Evolutionary conservation across 2,329 filamentous ascomycete species (phyloP).

Genomic region (Tolypocladium endophyticum): DNA sequence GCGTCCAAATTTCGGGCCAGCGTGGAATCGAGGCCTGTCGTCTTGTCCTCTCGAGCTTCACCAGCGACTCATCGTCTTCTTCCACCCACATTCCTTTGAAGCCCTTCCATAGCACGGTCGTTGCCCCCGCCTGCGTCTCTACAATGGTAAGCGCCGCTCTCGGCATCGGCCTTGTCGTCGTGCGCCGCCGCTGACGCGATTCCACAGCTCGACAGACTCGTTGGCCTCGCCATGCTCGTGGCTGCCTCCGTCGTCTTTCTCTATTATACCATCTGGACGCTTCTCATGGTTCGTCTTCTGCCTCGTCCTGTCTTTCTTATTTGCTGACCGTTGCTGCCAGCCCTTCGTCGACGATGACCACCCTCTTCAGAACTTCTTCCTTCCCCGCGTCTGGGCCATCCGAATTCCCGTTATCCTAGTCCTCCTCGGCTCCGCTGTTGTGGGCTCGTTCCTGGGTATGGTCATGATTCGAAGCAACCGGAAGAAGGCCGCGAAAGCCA

Average conservation of each 20-base stretch:
- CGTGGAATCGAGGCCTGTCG: slow-evolving; percentile 1
- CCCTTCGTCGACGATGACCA: slow-evolving; percentile 96
- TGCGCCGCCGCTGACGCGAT: not conserved
- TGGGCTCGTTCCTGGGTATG: slow-evolving; percentile 88
- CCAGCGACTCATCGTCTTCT: not conserved
- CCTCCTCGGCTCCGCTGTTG: slow-evolving; percentile 81
- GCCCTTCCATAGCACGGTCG: not conserved
- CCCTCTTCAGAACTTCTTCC: slow-evolving; percentile 88
- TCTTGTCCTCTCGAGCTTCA: not conserved
- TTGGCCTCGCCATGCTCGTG: slow-evolving; percentile 58
- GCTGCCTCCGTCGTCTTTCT: slow-evolving; percentile 52
- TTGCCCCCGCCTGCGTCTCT: slow-evolving; percentile 6
- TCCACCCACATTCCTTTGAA: slow-evolving; percentile 3
- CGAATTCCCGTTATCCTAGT: slow-evolving; percentile 96
- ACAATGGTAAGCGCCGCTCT: slow-evolving; percentile 18
- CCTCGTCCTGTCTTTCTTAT: not conserved
- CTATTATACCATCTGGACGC: slow-evolving; percentile 97
- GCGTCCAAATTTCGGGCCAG: slow-evolving; percentile 5
- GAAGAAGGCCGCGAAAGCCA: slow-evolving; percentile 93
- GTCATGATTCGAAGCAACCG: slow-evolving; percentile 99
- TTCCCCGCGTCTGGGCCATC: slow-evolving; percentile 95
- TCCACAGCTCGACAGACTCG: slow-evolving; percentile 75
- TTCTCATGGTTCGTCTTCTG: slow-evolving; percentile 68
- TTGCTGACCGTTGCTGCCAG: slow-evolving; percentile 32
- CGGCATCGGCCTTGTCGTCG: not conserved